Evolutionary conservation across 2,329 filamentous ascomycete species (phyloP).

Genomic region (Mycogone perniciosa): DNA sequence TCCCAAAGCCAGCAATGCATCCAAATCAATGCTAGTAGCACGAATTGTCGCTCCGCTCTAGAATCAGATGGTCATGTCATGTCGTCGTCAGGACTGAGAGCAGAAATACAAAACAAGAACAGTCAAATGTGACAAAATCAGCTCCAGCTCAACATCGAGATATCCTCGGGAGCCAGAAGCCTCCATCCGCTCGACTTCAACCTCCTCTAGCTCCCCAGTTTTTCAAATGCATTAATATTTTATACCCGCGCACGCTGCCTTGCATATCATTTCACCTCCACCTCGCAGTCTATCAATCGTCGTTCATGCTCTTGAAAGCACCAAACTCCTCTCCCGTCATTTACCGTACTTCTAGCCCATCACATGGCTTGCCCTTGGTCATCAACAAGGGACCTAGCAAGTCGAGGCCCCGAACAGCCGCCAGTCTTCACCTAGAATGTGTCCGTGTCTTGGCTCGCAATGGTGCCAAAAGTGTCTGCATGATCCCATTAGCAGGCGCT

Average conservation of each 20-base stretch:
- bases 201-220: slow-evolving; percentile 2
- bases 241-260: slow-evolving; percentile 6
- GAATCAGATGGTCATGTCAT: slow-evolving; percentile 16
- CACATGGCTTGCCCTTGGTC: not conserved
- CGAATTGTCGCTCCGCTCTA: slow-evolving; percentile 14
- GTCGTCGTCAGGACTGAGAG: slow-evolving; percentile 16
- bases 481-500: not conserved
- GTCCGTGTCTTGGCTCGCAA: slow-evolving; percentile 30
- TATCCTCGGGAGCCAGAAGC: slow-evolving; percentile 2
- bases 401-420: slow-evolving; percentile 5
- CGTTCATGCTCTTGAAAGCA: not conserved
- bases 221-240: slow-evolving; percentile 9
- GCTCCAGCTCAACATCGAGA: slow-evolving; percentile 1
- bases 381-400: not conserved
- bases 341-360: not conserved
- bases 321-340: not conserved
- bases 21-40: slow-evolving; percentile 7
- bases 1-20: slow-evolving; percentile 5
- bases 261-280: not conserved
- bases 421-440: slow-evolving; percentile 25
- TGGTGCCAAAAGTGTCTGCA: slow-evolving; percentile 31
- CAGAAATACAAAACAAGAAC: slow-evolving; percentile 9
- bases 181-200: not conserved
- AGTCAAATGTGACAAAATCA: slow-evolving; percentile 3
- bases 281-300: not conserved